A percentile compares a stretch with the other conserved stretches of the same genome.
phyloP scores from a whole-genome alignment of 176 grass and related monocot species.

The Secale cereale region DNA sequence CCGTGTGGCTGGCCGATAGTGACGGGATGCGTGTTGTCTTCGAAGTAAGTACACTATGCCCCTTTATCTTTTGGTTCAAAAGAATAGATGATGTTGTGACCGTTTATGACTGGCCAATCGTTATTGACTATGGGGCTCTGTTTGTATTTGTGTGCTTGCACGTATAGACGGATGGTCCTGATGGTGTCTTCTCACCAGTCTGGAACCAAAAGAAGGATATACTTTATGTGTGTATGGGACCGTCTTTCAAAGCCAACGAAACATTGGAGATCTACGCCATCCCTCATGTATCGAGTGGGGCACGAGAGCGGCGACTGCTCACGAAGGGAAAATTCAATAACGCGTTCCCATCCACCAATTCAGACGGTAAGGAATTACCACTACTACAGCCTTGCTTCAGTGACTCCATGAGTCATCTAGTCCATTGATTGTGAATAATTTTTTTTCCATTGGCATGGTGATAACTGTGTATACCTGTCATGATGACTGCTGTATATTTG shows the following conservation, averaged over 20 bases:
- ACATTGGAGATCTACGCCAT: background rate
- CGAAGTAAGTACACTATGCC: background rate
- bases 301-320: background rate
- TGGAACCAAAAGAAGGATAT: slow-evolving; percentile 20
- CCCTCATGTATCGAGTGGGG: background rate
- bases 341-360: slow-evolving; percentile 28
- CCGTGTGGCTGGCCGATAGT: background rate
- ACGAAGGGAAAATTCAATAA: slow-evolving; percentile 36
- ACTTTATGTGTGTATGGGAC: background rate
- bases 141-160: background rate
- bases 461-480: background rate
- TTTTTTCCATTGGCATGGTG: background rate
- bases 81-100: background rate
- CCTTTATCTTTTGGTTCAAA: background rate
- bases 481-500: background rate
- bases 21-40: slow-evolving; percentile 8
- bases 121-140: background rate
- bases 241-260: background rate
- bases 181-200: slow-evolving; percentile 15
- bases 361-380: slow-evolving; percentile 16
- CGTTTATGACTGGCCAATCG: background rate
- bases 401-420: background rate
- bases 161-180: background rate
- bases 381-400: background rate
- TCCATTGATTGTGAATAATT: background rate